Conservation (phyloP, 345 rosid species). For the Aquilaria yunnanensis region DNA sequence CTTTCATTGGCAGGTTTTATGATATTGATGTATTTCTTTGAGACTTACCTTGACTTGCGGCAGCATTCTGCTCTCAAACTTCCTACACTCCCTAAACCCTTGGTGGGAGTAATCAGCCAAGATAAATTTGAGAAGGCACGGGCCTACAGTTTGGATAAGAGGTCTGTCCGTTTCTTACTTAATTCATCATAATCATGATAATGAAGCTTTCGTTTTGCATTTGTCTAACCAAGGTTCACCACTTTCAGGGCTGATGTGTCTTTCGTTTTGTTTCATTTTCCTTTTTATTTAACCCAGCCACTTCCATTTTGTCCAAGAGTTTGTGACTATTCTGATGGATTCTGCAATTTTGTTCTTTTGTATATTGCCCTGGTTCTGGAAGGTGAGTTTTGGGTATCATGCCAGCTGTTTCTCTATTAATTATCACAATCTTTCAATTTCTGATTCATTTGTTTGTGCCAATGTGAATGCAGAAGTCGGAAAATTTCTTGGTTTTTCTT, state of each 20-base stretch:
- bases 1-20: conserved; percentile 61
- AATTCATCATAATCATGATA: neutral
- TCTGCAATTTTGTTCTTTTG: conserved; percentile 91
- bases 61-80: conserved; percentile 80
- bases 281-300: conserved; percentile 37
- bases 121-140: conserved; percentile 91
- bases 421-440: conserved; percentile 9
- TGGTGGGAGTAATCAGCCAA: conserved; percentile 87
- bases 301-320: conserved; percentile 86
- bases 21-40: conserved; percentile 84
- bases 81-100: conserved; percentile 79
- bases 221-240: neutral
- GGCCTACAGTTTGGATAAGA: conserved; percentile 95
- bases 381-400: conserved; percentile 39
- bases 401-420: neutral
- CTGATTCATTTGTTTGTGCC: neutral
- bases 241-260: neutral
- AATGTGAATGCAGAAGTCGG: conserved; percentile 54
- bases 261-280: conserved; percentile 15
- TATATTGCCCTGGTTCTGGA: conserved; percentile 96
- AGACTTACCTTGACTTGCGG: conserved; percentile 80
- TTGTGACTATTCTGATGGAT: conserved; percentile 82
- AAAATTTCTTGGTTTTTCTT: conserved; percentile 47
- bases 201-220: too few relatives aligned
- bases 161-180: conserved; percentile 34